Conservation (phyloP, 73 alveolate genomes). For the Tetrahymena elliotti region DNA sequence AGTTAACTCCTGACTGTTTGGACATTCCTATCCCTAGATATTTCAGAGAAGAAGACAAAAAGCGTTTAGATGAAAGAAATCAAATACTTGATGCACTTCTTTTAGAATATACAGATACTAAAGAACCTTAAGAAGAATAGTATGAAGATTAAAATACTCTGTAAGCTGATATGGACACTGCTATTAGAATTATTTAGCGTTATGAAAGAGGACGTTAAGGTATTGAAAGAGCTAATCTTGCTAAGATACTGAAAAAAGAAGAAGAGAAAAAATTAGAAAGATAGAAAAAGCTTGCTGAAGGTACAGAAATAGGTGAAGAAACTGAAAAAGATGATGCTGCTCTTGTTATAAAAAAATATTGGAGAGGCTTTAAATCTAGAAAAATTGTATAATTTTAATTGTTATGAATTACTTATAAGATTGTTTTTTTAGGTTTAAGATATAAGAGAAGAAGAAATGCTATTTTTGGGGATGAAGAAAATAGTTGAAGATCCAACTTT, state of each 20-base stretch:
- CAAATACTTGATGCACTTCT: conserved; percentile 54
- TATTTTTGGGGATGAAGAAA: conserved; percentile 70
- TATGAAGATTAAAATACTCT: conserved; percentile 53
- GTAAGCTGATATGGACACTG: conserved; percentile 48
- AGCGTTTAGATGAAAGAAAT: conserved; percentile 60
- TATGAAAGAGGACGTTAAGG: conserved; percentile 88
- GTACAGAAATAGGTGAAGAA: conserved; percentile 57
- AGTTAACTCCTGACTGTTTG: conserved; percentile 79
- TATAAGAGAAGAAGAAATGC: conserved; percentile 70
- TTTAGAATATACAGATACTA: conserved; percentile 47
- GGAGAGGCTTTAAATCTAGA: conserved; percentile 79
- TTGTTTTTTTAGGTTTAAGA: conserved; percentile 34
- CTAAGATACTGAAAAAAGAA: conserved; percentile 31
- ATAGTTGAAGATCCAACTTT: conserved; percentile 45
- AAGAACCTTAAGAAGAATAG: conserved; percentile 66
- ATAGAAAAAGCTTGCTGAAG: conserved; percentile 52
- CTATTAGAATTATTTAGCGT: conserved; percentile 73
- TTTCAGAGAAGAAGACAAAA: conserved; percentile 72
- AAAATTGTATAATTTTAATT: conserved; percentile 4
- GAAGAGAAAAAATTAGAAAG: conserved; percentile 35
- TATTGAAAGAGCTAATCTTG: conserved; percentile 46
- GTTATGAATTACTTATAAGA: not conserved
- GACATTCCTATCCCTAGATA: conserved; percentile 94
- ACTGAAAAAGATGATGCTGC: conserved; percentile 56
- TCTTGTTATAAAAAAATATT: conserved; percentile 47